Evolutionary conservation across 2,329 filamentous ascomycete genomes (phyloP).

Genomic region (Trichoderma harzianum): DNA sequence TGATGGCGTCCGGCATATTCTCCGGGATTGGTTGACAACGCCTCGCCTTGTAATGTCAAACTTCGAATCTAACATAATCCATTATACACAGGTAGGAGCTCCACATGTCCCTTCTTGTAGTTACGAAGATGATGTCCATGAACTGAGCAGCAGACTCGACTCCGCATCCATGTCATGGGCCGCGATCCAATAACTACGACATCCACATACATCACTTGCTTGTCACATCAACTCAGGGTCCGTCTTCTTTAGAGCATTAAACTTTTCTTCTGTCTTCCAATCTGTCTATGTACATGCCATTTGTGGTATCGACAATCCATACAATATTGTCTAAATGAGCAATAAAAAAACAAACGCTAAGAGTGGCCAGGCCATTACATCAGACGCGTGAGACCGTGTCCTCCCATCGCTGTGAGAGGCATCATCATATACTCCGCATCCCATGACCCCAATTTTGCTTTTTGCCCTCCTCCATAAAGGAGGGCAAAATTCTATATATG

Average conservation of each 20-base stretch:
- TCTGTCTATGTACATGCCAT: neutral
- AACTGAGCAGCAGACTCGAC: neutral
- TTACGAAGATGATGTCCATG: neutral
- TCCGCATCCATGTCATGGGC: neutral
- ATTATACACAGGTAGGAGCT: neutral
- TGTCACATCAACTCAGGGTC: neutral
- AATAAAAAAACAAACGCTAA: neutral
- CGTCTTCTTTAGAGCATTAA: neutral
- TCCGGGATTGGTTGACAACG: neutral
- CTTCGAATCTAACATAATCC: neutral
- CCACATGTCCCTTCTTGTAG: neutral
- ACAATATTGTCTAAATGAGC: neutral
- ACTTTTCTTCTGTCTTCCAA: neutral
- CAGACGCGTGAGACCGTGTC: neutral
- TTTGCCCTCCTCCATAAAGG: neutral
- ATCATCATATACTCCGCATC: neutral
- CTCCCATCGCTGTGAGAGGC: neutral
- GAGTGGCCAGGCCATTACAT: neutral
- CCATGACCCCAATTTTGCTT: constrained; percentile 2
- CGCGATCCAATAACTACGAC: neutral
- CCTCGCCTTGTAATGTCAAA: neutral
- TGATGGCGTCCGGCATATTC: neutral
- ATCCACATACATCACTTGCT: neutral
- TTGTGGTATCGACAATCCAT: constrained; percentile 8
- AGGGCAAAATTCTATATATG: neutral